Evolutionary conservation across 1,284 basidiomycete genomes (phyloP).

Genomic region (Sporisorium scitamineum): DNA sequence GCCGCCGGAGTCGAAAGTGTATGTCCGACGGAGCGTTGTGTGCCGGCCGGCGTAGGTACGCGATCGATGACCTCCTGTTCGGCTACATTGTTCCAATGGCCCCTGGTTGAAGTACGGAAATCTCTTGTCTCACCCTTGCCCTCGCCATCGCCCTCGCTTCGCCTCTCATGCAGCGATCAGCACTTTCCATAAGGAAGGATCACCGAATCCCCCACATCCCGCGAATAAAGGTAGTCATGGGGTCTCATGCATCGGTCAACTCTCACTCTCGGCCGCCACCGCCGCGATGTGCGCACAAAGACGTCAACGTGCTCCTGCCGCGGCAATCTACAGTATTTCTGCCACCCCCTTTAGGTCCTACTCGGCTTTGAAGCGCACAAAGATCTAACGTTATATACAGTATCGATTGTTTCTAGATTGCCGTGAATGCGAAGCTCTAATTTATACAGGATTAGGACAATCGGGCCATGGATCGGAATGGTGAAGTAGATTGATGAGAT

Average conservation of each 20-base stretch:
- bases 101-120: too few species aligned
- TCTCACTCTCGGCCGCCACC: too few species aligned
- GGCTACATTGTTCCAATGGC: too few species aligned
- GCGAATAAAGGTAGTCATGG: conserved; percentile 6
- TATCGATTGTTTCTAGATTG: neutral
- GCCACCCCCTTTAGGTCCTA: too few species aligned
- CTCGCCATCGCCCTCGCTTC: too few species aligned
- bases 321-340: neutral
- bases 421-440: neutral
- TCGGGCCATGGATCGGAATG: conserved; percentile 43
- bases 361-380: too few species aligned
- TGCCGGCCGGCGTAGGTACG: too few species aligned
- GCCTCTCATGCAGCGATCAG: neutral
- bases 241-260: conserved; percentile 9
- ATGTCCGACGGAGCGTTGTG: too few species aligned
- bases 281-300: too few species aligned
- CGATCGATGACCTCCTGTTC: too few species aligned
- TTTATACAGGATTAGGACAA: conserved; percentile 23
- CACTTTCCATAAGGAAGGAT: neutral
- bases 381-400: too few species aligned
- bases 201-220: neutral
- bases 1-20: too few species aligned
- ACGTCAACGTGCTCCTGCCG: neutral
- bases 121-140: neutral
- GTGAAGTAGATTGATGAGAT: conserved; percentile 31